Conservation (phyloP, 805 yeast species). For the Candida nonsorbophila region DNA sequence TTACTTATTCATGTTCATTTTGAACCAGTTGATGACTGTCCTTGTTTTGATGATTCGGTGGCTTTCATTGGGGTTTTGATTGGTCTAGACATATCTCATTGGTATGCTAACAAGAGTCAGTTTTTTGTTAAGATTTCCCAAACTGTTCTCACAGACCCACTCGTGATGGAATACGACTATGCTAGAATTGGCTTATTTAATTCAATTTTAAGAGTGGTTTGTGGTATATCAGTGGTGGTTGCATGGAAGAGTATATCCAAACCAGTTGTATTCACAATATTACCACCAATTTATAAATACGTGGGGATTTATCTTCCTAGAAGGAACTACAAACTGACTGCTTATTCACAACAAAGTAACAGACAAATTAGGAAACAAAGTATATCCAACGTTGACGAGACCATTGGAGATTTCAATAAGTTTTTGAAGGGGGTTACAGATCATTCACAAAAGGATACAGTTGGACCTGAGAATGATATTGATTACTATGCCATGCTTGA, state of each 20-base stretch:
- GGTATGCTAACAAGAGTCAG: slow-evolving; percentile 36
- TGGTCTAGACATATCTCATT: slow-evolving; percentile 67
- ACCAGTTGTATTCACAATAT: slow-evolving; percentile 50
- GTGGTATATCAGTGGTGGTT: slow-evolving; percentile 62
- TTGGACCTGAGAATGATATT: slow-evolving; percentile 35
- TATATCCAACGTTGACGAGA: slow-evolving; percentile 27
- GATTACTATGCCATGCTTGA: slow-evolving; percentile 38
- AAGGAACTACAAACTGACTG: slow-evolving; percentile 32
- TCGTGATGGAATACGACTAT: slow-evolving; percentile 38
- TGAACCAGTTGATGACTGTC: slow-evolving; percentile 87
- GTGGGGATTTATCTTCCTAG: slow-evolving; percentile 36
- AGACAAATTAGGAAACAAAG: slow-evolving; percentile 34
- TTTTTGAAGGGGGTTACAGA: slow-evolving; percentile 21
- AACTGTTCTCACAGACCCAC: slow-evolving; percentile 15
- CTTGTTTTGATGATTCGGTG: slow-evolving; percentile 92
- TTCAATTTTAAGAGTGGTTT: slow-evolving; percentile 41
- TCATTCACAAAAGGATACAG: slow-evolving; percentile 16
- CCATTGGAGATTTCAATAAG: slow-evolving; percentile 18
- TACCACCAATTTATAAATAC: slow-evolving; percentile 54
- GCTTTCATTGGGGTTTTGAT: slow-evolving; percentile 85
- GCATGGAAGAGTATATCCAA: slow-evolving; percentile 74
- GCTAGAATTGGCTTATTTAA: slow-evolving; percentile 37
- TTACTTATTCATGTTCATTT: slow-evolving; percentile 64
- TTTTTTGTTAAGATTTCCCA: slow-evolving; percentile 15
- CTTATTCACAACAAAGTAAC: slow-evolving; percentile 24